phyloP scores from a whole-genome alignment of 23 red algal species.

The Gracilaria gracilis region DNA sequence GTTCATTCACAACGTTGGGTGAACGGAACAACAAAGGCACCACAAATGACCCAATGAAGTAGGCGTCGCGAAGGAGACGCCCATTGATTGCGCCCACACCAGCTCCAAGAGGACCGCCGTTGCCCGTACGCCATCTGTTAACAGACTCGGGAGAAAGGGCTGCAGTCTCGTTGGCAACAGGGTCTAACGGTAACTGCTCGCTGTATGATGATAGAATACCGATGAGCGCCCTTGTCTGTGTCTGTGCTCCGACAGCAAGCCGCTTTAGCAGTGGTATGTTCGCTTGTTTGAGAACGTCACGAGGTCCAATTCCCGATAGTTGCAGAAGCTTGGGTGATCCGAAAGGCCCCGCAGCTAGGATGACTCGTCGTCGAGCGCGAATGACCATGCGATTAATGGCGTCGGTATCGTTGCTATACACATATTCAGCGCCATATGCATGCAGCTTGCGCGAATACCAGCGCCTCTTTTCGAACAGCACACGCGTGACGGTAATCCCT shows the following conservation, averaged over 20 bases:
- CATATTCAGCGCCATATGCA: neutral
- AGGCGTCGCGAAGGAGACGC: neutral
- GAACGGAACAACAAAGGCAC: neutral
- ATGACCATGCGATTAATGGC: neutral
- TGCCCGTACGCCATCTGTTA: constrained; percentile 2
- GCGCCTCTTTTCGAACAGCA: constrained; percentile 5
- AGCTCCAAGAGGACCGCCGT: constrained; percentile 14
- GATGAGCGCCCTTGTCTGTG: neutral
- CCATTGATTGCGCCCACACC: neutral
- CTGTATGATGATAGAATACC: neutral
- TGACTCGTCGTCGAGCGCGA: constrained; percentile 22
- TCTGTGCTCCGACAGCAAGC: constrained; percentile 25
- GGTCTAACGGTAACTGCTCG: constrained; percentile 17
- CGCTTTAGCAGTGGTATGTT: constrained; percentile 13
- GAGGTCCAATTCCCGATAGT: constrained; percentile 69
- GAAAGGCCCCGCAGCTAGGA: constrained; percentile 64
- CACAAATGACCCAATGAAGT: neutral
- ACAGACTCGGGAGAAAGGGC: neutral
- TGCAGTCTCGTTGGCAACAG: neutral
- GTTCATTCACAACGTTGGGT: neutral
- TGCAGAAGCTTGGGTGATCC: constrained; percentile 68
- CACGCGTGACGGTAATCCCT: constrained; percentile 27
- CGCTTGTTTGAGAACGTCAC: constrained; percentile 7
- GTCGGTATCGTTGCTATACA: neutral
- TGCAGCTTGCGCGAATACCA: neutral